Evolutionary conservation across 2,329 filamentous ascomycete species (phyloP), one percentile per base, ranked within the genome.

Genomic region (Dothistroma pini): DNA sequence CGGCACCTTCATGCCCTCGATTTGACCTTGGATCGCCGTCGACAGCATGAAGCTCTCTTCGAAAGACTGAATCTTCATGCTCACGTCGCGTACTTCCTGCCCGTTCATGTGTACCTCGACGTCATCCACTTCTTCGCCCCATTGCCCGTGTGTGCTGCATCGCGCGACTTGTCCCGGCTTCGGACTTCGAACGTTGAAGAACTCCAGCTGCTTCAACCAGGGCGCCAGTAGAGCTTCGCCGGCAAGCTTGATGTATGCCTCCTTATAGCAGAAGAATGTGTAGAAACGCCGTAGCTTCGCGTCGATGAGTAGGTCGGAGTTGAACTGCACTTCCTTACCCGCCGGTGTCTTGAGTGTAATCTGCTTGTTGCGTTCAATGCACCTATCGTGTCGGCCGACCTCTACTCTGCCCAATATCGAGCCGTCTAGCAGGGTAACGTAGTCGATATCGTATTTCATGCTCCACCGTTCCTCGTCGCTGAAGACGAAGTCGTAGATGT

Each of bases 201-300:
- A 90, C 69, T 92, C 87, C 9, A 93, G 77, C 54, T 89, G 83
- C 55, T 78, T 78, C 54, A 93, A 79, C 90, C 90, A 93, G 4
- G 80, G 79, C 0, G 90, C 90, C 9, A 92, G 79, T 60, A 93
- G 79, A 0, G 89, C 90, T 69, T 93, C 89, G 29, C 90, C 90
- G 32, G 89, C 89, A 78, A 93, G 86, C 82, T 93, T 93, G 75
- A 93, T 86, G 72, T 90, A 93, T 0, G 89, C 87, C 77, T 93
- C 90, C 68, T 90, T 86, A 73, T 91, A 82, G 73, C 88, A 90
- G 87, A 89, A 93, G 61, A 89, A 84, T 0, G 88, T 83, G 72
- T 92, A 93, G 72, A 93, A 93, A 57, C 83, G 81, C 5, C 88
- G 81, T 31, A 93, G 77, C 70, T 86, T 87, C 22, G 77, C 81